phyloP scores from a whole-genome alignment of 306 rosid species.

The Oemleria cerasiformis region DNA sequence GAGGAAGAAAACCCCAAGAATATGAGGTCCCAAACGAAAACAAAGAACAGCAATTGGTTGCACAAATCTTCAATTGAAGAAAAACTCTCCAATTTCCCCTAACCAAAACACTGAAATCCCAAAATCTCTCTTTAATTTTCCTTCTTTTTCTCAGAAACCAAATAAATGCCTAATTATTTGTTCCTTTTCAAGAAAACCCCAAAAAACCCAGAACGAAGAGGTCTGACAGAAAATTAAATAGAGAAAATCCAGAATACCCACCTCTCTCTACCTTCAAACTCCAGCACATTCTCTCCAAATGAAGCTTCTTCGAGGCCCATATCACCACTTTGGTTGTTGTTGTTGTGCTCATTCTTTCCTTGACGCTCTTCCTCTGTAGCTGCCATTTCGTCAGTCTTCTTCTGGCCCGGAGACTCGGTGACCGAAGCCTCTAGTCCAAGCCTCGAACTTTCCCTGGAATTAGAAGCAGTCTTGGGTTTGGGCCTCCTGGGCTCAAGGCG shows the following conservation, averaged over 20 bases:
- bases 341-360: slow-evolving; percentile 1
- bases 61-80: slow-evolving; percentile 1
- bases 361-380: slow-evolving; percentile 19
- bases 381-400: slow-evolving; percentile 15
- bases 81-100: background rate
- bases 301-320: slow-evolving; percentile 59
- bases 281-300: slow-evolving; percentile 83
- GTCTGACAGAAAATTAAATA: background rate
- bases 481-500: slow-evolving; percentile 38
- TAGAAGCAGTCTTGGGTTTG: slow-evolving; percentile 25
- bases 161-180: background rate
- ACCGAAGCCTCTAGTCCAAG: slow-evolving; percentile 31
- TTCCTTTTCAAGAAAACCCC: background rate
- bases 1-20: too few species aligned
- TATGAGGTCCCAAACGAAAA: background rate
- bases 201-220: background rate
- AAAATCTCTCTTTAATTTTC: slow-evolving; percentile 2
- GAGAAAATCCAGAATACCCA: slow-evolving; percentile 35
- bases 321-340: slow-evolving; percentile 30
- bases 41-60: background rate
- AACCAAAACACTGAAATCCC: background rate
- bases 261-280: slow-evolving; percentile 89
- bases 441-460: slow-evolving; percentile 35
- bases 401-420: slow-evolving; percentile 22
- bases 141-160: slow-evolving; percentile 10